Evolutionary conservation across 192 early-diverging fungal species (phyloP), one percentile per base, ranked within the genome.

Genomic region (Backusella parvicylindrica): DNA sequence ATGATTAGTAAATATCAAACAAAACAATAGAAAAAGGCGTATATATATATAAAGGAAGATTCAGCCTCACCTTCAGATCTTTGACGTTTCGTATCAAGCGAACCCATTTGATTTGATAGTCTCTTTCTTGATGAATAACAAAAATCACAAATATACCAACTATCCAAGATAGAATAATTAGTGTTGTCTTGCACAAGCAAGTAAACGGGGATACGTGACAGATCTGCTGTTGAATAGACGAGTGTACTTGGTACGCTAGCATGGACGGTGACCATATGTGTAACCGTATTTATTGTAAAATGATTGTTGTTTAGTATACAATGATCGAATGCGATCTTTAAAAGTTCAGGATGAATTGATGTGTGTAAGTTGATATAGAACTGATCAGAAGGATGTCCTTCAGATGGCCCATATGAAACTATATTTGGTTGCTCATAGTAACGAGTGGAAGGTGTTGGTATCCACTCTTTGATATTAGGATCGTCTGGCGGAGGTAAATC

Each of bases 101-200:
- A 28, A 12, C 26, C 12, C 23, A 60, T 60, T 40, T 70, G 37
- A 70, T 40, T 70, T 30, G 68, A 70, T 30, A 37, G 26, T 16
- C 68, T 41, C 37, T 70, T 70, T 18, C 68, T 70, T 40, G 68
- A 30, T 43, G 77, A 77, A 71, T 81, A 85, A 35, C 64, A 70
- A 68, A 78, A 86, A 30, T 82, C 76, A 60, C 84, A 78, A 47
- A 86, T 76, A 47, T 76, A 81, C 84, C 84, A 86, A 75, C 82
- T 86, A 65, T 84, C 78, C 35, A 68, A 33, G n/a, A 70, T 38
- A 31, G 28, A 35, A 41, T 73, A 73, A 28, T 82, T 83, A 64
- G 75, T 83, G 32, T 86, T 80, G 53, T 60, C 53, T 60, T 60
- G 53, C 53, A 78, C 23, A 75, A 74, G 11, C 80, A 71, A 60